Evolutionary conservation across 2,329 filamentous ascomycete species (phyloP).

Genomic region (Cordyceps cateniannulata): DNA sequence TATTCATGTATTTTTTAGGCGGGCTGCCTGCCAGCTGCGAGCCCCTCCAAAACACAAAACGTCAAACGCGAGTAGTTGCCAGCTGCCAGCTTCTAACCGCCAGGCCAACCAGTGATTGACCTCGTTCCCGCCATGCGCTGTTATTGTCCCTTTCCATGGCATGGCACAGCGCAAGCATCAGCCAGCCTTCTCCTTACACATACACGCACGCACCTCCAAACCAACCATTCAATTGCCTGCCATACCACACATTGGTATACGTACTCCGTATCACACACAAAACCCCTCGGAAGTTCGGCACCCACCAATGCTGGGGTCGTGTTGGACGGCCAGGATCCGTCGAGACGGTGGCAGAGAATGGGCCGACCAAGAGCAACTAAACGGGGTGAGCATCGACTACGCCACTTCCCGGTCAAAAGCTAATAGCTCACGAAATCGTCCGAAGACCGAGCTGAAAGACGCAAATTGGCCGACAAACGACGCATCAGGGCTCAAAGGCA

Average conservation of each 20-base stretch:
- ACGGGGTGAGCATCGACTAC: not conserved
- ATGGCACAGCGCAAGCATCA: not conserved
- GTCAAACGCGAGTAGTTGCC: not conserved
- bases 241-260: not conserved
- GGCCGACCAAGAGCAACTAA: not conserved
- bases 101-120: not conserved
- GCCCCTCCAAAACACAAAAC: not conserved
- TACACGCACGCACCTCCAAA: not conserved
- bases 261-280: not conserved
- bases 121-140: not conserved
- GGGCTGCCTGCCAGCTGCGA: not conserved
- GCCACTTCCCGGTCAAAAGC: not conserved
- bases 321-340: slow-evolving; percentile 1
- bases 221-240: not conserved
- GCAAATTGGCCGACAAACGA: not conserved
- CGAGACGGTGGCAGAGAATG: not conserved
- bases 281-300: slow-evolving; percentile 4
- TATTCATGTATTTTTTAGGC: not conserved
- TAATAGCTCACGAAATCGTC: not conserved
- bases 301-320: not conserved
- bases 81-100: not conserved
- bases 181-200: not conserved
- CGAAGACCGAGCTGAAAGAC: not conserved
- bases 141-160: not conserved
- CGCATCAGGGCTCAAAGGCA: not conserved